Base-by-base conservation (phyloP, 2,329 filamentous ascomycete genomes). In the Trichoderma sp. region DNA sequence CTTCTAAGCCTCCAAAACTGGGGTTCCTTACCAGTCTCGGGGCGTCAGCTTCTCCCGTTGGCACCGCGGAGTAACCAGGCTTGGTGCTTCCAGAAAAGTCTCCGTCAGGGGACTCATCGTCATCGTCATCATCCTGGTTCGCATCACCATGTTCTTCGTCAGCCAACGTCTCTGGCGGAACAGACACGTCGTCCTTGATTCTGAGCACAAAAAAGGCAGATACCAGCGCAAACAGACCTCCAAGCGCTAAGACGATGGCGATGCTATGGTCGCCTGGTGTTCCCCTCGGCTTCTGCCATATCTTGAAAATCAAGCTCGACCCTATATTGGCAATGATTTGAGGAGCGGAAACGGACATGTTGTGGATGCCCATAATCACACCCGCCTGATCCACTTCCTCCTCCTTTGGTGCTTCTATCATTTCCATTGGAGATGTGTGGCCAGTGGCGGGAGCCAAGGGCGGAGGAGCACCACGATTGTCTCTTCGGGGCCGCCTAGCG, bases 291-390 rank as follows among this genome's bases (percentile, higher is more conserved):
- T 97, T 97, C 83, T 98, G 95, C 77, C 95, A 88, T 53, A 91
- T 84, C 78, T 90, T 91, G 84, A 98, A 98, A 73, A 98, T 92
- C 72, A 92, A 84, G 78, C 92, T 94, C 72, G 93, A 95, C 28
- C 92, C 90, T 32, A 98, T 83, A 6, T 94, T 98, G 12, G 95
- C 94, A 69, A 98, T 87, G 73, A 98, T 95, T 79, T 98, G 95
- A 1, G 95, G 95, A 6, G 94, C 91, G 1, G 95, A 94, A 75
- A 98, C 93, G 17, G 95, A 92, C 83, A 98, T 95, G 80, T 98
- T 98, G 84, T 98, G 95, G 69, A 98, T 94, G 9, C 95, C 95
- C 2, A 98, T 87, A 58, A 98, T 94, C 53, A 98, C 92, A 55
- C 95, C 94, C 5, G 94, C 93, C 79, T 96, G 92, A 77, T 95